phyloP scores from a whole-genome alignment of 768 basidiomycete genomes.

The Botryobasidium botryosum region DNA sequence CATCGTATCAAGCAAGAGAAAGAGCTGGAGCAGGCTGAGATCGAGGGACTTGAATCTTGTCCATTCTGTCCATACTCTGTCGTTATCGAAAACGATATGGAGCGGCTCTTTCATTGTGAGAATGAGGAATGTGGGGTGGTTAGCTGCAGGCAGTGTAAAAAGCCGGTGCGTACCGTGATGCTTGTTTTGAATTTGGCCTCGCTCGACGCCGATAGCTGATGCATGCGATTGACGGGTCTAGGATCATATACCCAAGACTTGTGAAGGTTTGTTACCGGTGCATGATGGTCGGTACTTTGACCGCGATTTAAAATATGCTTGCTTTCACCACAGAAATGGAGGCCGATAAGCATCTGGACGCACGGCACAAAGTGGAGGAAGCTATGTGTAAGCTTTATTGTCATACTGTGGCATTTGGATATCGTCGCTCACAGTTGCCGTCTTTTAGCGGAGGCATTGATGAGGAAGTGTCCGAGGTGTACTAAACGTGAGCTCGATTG shows the following conservation, averaged over 20 bases:
- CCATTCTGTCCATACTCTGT: conserved; percentile 81
- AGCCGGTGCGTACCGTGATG: conserved; percentile 28
- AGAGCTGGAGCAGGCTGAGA: conserved; percentile 58
- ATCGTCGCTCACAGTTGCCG: background rate
- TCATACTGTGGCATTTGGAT: background rate
- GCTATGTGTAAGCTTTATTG: conserved; percentile 57
- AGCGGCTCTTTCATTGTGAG: conserved; percentile 43
- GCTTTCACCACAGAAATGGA: conserved; percentile 38
- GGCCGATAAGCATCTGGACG: conserved; percentile 56
- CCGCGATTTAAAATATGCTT: conserved; percentile 1
- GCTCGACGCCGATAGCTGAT: background rate
- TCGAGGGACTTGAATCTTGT: conserved; percentile 76
- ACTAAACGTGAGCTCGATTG: conserved; percentile 38
- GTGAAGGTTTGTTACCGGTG: conserved; percentile 38
- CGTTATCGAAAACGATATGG: conserved; percentile 51
- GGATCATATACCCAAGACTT: conserved; percentile 72
- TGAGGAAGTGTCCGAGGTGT: conserved; percentile 81
- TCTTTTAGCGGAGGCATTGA: conserved; percentile 51
- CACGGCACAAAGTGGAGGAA: conserved; percentile 68
- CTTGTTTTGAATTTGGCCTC: background rate
- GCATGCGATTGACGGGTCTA: conserved; percentile 16
- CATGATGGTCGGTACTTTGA: background rate
- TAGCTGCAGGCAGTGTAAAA: conserved; percentile 68
- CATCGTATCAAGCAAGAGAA: conserved; percentile 46
- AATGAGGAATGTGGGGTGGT: conserved; percentile 46